Conservation (phyloP, 768 basidiomycete species). For the Termitomyces sp. region DNA sequence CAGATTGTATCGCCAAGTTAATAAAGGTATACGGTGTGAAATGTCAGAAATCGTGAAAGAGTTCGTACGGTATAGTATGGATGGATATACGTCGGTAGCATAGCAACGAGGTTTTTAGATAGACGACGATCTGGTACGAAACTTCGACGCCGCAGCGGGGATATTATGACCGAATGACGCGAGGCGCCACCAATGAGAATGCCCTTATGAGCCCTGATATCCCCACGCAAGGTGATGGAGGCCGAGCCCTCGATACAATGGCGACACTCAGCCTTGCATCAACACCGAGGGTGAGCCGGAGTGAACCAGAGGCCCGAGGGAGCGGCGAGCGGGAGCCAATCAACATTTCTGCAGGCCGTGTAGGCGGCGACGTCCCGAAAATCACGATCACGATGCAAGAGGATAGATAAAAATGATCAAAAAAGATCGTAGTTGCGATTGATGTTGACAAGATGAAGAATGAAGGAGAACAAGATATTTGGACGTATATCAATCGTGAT, state of each 20-base stretch:
- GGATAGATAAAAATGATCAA: not conserved
- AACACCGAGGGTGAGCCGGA: not conserved
- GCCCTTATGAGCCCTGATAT: not conserved
- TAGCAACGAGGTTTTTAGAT: not conserved
- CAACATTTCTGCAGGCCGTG: not conserved
- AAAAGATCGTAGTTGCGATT: not conserved
- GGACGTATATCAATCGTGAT: constrained; percentile 1
- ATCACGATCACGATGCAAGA: not conserved
- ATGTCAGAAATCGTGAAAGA: not conserved
- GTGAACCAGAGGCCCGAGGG: not conserved
- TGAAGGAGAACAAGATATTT: not conserved
- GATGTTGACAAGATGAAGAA: not conserved
- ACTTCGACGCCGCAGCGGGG: not conserved
- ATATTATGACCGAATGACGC: not conserved
- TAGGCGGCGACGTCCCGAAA: not conserved
- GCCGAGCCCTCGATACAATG: not conserved
- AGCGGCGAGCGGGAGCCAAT: too few relatives aligned
- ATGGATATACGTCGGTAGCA: not conserved
- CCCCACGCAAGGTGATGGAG: not conserved
- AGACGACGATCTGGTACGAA: not conserved
- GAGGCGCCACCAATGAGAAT: not conserved
- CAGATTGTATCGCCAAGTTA: not conserved
- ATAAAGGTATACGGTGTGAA: not conserved
- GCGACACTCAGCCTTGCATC: not conserved
- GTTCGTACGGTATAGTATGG: constrained; percentile 1